Base-by-base conservation (phyloP, 2,329 filamentous ascomycete genomes). In the Alternaria incomplexa region DNA sequence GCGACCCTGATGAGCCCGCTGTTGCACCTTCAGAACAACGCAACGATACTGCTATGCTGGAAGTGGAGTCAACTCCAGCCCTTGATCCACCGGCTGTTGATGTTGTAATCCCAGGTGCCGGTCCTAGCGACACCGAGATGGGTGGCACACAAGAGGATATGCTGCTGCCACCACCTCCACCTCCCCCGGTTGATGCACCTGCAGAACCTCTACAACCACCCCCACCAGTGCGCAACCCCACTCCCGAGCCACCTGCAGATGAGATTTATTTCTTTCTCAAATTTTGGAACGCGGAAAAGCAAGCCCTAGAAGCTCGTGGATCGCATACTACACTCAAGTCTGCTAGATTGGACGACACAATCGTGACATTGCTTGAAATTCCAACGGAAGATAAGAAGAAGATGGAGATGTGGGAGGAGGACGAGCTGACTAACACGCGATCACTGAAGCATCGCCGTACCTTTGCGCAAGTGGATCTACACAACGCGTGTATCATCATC, bases 391-490 rank as follows among this genome's bases (percentile, higher is more conserved):
- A 75, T 40, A 76, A 78, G 67, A 73, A 75, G 53, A 77, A 76
- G 64, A 74, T 88, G 47, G 85, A 88, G 62, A 68, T 84, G 6
- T 87, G 85, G 66, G 84, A 88, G 61, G 79, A 83, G 13, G 83
- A 86, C 25, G 73, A 77, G 15, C 59, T 76, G 1, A 65, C 66
- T 4, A 73, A 64, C 4, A 71, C 71, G 4, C 74, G 72, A 26
- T 55, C 68, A 17, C 72, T 80, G 44, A 75, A 73, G 47, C 71
- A 70, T 22, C 71, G 73, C 8, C 73, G 74, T 11, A 76, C 78
- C 6, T 81, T 81, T 58, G 54, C 69, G 2, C 72, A 75, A 28
- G 69, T 74, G 44, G 68, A 77, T 63, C 64, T 80, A 45, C 70
- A 73, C 51, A 78, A 75, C 53, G 71, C 71, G 17, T 66, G 71